Evolutionary conservation across 2,329 filamentous ascomycete genomes (phyloP).

Genomic region (Aspergillus flavus): DNA sequence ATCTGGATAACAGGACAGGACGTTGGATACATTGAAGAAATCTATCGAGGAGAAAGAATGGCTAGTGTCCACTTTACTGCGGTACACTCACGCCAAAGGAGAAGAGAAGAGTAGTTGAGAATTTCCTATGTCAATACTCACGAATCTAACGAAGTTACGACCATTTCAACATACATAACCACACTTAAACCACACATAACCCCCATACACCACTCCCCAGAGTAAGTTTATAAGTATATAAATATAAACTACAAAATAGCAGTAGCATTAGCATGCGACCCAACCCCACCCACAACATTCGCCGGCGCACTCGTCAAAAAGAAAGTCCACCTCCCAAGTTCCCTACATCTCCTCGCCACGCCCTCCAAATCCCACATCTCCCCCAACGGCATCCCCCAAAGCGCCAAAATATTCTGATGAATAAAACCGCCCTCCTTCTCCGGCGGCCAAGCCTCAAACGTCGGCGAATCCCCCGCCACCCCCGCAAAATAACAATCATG

Average conservation of each 20-base stretch:
- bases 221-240: too few species aligned
- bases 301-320: slow-evolving; percentile 48
- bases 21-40: not conserved
- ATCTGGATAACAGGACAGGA: not conserved
- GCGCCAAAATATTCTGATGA: slow-evolving; percentile 45
- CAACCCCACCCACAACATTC: slow-evolving; percentile 41
- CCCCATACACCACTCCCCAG: not conserved
- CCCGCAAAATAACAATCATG: slow-evolving; percentile 70
- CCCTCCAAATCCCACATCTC: slow-evolving; percentile 51
- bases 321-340: slow-evolving; percentile 42
- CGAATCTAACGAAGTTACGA: slow-evolving; percentile 17
- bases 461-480: slow-evolving; percentile 64
- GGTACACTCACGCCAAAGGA: not conserved
- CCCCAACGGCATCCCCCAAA: slow-evolving; percentile 50
- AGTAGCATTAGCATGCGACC: slow-evolving; percentile 37
- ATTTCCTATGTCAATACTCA: slow-evolving; percentile 16
- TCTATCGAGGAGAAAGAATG: not conserved
- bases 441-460: slow-evolving; percentile 67
- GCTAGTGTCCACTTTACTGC: not conserved
- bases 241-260: slow-evolving; percentile 30
- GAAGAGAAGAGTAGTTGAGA: not conserved
- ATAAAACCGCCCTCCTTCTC: slow-evolving; percentile 32
- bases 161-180: not conserved
- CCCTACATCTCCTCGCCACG: slow-evolving; percentile 38
- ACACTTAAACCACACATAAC: not conserved